A percentile compares a stretch with the other conserved stretches of the same genome.
Conservation (phyloP, 139 green algal species). For the Coelastrella sp. region DNA sequence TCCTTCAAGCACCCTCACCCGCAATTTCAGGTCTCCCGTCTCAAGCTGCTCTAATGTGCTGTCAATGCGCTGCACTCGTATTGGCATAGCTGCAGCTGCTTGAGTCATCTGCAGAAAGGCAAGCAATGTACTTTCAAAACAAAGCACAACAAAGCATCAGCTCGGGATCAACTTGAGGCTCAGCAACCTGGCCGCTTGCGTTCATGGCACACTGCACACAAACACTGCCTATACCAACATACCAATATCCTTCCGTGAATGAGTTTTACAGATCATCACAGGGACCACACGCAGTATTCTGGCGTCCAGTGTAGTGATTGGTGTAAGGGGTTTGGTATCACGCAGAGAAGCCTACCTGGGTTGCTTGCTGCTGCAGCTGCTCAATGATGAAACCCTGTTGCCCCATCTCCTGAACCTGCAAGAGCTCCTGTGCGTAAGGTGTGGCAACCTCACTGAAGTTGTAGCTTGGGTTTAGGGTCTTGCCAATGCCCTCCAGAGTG, state of each 20-base stretch:
- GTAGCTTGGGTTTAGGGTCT: conserved; percentile 79
- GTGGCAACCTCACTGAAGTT: conserved; percentile 64
- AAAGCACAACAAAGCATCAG: background rate
- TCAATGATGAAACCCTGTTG: conserved; percentile 66
- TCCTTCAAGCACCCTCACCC: conserved; percentile 79
- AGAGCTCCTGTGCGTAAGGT: conserved; percentile 44
- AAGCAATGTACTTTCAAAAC: background rate
- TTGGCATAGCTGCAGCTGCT: conserved; percentile 78
- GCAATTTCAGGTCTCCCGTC: conserved; percentile 78
- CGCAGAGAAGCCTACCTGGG: conserved; percentile 53
- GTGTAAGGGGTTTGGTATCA: background rate
- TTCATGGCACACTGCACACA: no score
- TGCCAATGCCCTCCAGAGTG: conserved; percentile 83
- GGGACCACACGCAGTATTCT: background rate
- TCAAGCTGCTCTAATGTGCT: conserved; percentile 67
- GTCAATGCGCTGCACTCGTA: conserved; percentile 75
- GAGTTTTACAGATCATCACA: background rate
- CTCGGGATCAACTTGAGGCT: background rate
- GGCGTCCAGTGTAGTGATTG: background rate
- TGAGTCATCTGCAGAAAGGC: conserved; percentile 36
- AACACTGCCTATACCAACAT: no score
- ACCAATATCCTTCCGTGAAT: no score
- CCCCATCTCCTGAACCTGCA: conserved; percentile 50
- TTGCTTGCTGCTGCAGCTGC: conserved; percentile 80
- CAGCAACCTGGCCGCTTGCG: no score